These are phyloP conservation scores for Candida montana DNA, from an alignment of 805 yeast species.

Conservation along the genomic window DNA sequence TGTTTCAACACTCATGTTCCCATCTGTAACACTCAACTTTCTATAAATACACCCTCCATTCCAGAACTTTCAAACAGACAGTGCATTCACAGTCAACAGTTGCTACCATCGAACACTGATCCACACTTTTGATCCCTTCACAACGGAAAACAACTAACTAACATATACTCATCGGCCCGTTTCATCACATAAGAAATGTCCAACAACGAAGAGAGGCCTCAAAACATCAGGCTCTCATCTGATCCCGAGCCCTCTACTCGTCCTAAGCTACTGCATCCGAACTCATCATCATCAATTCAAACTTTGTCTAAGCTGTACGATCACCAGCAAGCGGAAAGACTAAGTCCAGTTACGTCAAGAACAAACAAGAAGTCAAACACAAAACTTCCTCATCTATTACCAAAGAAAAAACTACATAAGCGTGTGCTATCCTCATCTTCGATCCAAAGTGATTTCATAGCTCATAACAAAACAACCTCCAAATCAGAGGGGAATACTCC, in stretches of 20 bases:
- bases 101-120: no score
- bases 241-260: neutral
- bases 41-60: no score
- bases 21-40: no score
- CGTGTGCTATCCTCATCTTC: slow-evolving; percentile 21
- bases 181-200: no score
- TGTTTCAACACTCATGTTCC: no score
- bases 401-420: slow-evolving; percentile 20
- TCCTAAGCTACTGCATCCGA: slow-evolving; percentile 4
- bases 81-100: no score
- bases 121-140: no score
- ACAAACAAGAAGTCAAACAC: slow-evolving; percentile 4
- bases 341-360: slow-evolving; percentile 12
- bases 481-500: neutral
- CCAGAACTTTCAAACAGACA: no score
- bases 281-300: slow-evolving; percentile 21
- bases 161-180: neutral
- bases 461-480: neutral
- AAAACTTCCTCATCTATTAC: slow-evolving; percentile 5
- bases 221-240: neutral
- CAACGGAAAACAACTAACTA: no score
- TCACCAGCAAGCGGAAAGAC: slow-evolving; percentile 11
- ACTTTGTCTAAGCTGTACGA: slow-evolving; percentile 23
- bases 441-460: slow-evolving; percentile 14
- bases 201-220: neutral